Base-by-base conservation (phyloP, 345 rosid species). In the Trapa incisa region DNA sequence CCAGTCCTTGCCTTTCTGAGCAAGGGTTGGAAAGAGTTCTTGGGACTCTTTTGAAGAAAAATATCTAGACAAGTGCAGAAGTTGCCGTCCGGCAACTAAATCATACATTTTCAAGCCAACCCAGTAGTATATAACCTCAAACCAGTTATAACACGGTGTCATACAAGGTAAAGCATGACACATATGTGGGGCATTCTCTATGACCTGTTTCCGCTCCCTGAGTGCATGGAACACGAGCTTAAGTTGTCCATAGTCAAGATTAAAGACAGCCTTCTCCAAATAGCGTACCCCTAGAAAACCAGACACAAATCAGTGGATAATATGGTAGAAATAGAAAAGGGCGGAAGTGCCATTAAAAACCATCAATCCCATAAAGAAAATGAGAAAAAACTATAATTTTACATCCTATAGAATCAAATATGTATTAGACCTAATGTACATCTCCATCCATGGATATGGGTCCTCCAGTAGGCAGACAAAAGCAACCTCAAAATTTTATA, bases 121-220 rank as follows among this genome's bases (percentile, higher is more conserved):
- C 99, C 99, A 94, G 81, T 64, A 94, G 86, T 93, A 94, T 42
- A 88, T 78, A 2, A 82, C 97, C 77, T 93, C 98, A 70, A 93
- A 90, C 98, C 96, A 93, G 74, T 77, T 79, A 74, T 90, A 93
- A 82, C 98, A 93, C 57, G 98, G 98, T 15, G 98, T 93, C 97
- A 93, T 93, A 81, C 98, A 93, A 0, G 98, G 98, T 69, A 93
- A 80, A 70, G 98, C 91, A 80, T 93, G 85, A 73, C 97, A 90
- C 56, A 93, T 86, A 70, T 93, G 97, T 15, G 97, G 98, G 53
- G 98, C 98, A 80, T 93, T 90, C 50, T 84, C 94, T 39, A 93
- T 93, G 74, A 93, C 79, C 80, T 87, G 95, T 72, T 87, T 90
- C 67, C 99, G 89, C 82, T 91, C 99, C 83, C 84, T 92, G 2